Conservation (phyloP, 768 basidiomycete genomes). For the Termitomyces sp. region DNA sequence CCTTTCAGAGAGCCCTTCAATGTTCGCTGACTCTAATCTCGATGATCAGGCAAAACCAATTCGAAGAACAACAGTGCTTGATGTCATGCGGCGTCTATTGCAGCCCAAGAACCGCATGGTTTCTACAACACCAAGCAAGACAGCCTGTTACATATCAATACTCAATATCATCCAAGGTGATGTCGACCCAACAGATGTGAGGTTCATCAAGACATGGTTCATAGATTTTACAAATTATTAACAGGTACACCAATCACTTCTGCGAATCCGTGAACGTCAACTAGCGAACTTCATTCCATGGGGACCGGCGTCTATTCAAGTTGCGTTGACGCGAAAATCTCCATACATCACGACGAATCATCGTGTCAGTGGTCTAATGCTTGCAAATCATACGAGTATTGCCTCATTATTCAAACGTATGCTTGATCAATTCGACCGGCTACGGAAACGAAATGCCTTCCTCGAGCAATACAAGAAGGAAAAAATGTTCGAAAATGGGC, state of each 20-base stretch:
- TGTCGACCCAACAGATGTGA: conserved; percentile 94
- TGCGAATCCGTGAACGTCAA: conserved; percentile 95
- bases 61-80: conserved; percentile 93
- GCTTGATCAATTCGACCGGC: conserved; percentile 90
- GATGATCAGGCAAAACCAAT: conserved; percentile 84
- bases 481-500: conserved; percentile 87
- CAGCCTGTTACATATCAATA: conserved; percentile 95
- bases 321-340: conserved; percentile 88
- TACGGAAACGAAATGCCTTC: conserved; percentile 88
- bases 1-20: background rate
- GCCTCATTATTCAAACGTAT: conserved; percentile 97
- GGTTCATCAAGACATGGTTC: background rate
- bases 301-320: conserved; percentile 98
- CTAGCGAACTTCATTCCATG: conserved; percentile 98
- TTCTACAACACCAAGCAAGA: conserved; percentile 87
- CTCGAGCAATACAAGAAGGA: conserved; percentile 98
- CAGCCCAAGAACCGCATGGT: conserved; percentile 99
- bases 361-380: conserved; percentile 96
- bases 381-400: conserved; percentile 99
- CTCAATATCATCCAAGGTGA: conserved; percentile 99
- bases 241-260: conserved; percentile 94
- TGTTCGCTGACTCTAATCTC: background rate
- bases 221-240: background rate
- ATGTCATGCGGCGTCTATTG: conserved; percentile 96
- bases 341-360: conserved; percentile 88